These are phyloP conservation scores for Coemansia sp. DNA, from an alignment of 192 early-diverging fungal genomes.

Conservation along the genomic window DNA sequence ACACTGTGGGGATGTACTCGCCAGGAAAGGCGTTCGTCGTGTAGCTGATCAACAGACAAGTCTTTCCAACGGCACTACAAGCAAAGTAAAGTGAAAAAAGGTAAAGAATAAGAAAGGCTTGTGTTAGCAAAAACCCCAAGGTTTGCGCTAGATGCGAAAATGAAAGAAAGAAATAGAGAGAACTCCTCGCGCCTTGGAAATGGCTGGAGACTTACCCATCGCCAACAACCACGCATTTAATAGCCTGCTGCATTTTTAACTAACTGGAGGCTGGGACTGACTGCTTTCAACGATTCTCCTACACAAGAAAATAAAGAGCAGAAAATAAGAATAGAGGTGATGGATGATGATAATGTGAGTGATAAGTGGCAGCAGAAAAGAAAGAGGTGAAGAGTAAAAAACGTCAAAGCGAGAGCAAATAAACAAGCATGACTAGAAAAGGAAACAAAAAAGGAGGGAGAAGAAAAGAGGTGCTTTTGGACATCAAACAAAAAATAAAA, in stretches of 20 bases:
- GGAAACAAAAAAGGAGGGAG: conserved; percentile 10
- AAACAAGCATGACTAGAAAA: conserved; percentile 11
- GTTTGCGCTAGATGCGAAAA: not conserved
- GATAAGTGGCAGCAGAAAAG: conserved; percentile 32
- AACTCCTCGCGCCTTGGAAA: not conserved
- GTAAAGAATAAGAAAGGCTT: not conserved
- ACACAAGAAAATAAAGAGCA: conserved; percentile 5
- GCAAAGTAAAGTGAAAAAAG: not conserved
- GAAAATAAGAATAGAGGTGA: not conserved
- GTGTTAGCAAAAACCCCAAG: no score
- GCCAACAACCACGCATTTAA: conserved; percentile 87
- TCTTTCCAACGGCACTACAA: conserved; percentile 88
- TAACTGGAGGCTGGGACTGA: conserved; percentile 7
- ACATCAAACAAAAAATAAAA: conserved; percentile 5
- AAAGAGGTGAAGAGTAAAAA: conserved; percentile 53
- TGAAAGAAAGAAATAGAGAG: not conserved
- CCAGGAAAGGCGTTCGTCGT: conserved; percentile 99
- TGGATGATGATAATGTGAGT: not conserved
- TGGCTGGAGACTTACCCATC: conserved; percentile 65
- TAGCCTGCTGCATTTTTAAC: conserved; percentile 68
- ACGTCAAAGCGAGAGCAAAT: conserved; percentile 54
- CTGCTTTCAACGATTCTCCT: conserved; percentile 15
- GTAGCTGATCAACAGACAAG: conserved; percentile 96
- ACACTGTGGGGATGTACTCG: conserved; percentile 99
- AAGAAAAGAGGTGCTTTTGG: not conserved